Evolutionary conservation across 257 asterid genomes (phyloP), one percentile per base, ranked within the genome.

Genomic region (Petrea volubilis): DNA sequence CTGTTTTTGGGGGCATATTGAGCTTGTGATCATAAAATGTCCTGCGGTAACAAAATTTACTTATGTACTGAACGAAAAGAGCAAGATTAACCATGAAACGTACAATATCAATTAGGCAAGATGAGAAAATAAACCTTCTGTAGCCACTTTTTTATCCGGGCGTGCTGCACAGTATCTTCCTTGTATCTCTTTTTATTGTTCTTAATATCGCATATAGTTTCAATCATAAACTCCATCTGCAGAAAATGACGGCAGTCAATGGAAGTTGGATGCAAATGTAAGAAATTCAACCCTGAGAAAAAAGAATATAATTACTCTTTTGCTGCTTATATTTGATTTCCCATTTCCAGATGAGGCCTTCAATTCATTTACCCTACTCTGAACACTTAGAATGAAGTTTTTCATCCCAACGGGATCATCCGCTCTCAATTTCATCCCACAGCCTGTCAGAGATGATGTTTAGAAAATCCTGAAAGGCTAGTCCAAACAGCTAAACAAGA

Each of bases 211-310:
- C 86, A 88, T 79, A 95, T 88, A 21, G 90, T 85, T 72, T 92
- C 96, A 71, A 95, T 82, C 98, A 95, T 92, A 78, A 92, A 92
- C 74, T 85, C 95, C 95, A 95, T 88, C 98, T 95, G 88, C 80
- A 77, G 46, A 79, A 76, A 74, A 44, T 38, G 46, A 71, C 41
- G 21, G 43, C 1, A 50, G 81, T 69, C 53, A 81, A 66, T 14
- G 57, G 65, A 51, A 63, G 66, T 27, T 52, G 36, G 51, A 20
- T 72, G 78, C 71, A 55, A 1, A 64, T 25, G 47, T 25, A 15
- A 25, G 49, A 78, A 72, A 70, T 49, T 28, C 67, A 65, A 41
- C 41, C 31, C 15, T 5, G 67, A 74, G 43, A 55, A 68, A 40
- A 47, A 52, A 43, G 75, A 63, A 47, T 47, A 36, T 28, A 36